Evolutionary conservation across 2,329 filamentous ascomycete species (phyloP), one percentile per base, ranked within the genome.

Genomic region (Aureobasidium sp.): DNA sequence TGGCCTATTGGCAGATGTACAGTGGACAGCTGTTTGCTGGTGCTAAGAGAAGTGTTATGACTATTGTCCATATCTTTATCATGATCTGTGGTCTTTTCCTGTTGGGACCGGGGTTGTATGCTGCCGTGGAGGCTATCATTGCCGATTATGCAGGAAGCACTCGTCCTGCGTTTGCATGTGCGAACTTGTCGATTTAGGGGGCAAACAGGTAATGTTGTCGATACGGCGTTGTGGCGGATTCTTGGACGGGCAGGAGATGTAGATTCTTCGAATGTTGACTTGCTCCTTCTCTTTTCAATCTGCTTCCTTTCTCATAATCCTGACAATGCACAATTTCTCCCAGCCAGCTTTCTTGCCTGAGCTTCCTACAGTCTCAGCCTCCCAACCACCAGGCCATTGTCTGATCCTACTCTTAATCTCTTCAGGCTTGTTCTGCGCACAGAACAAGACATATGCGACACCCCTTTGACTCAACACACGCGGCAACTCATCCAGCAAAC

Each of bases 301-400:
- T 33, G 4, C 25, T 33, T 8, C 27, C 5, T 40, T 42, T 15
- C 62, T 65, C 53, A 33, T 65, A 33, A 97, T 92, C 76, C 95
- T 88, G 71, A 98, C 83, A 72, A 99, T 92, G 75, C 94, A 91
- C 78, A 99, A 83, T 81, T 92, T 97, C 82, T 99, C 96, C 95
- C 95, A 97, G 0, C 96, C 96, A 36, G 92, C 95, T 78, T 92
- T 89, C 83, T 91, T 94, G 56, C 95, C 95, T 78, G 94, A 98
- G 63, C 85, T 87, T 9, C 93, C 91, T 6, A 97, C 94, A 23
- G 88, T 93, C 76, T 94, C 90, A 13, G 88, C 93, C 68, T 78
- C 84, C 96, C 95, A 98, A 7, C 76, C 82, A 18, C 69, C 65
- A n/a, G 81, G 82, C 88, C 92, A 88, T 4, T 70, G 73, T 47